Evolutionary conservation across 2,329 filamentous ascomycete species (phyloP), one percentile per base, ranked within the genome.

Genomic region (Metarhizium humberi): DNA sequence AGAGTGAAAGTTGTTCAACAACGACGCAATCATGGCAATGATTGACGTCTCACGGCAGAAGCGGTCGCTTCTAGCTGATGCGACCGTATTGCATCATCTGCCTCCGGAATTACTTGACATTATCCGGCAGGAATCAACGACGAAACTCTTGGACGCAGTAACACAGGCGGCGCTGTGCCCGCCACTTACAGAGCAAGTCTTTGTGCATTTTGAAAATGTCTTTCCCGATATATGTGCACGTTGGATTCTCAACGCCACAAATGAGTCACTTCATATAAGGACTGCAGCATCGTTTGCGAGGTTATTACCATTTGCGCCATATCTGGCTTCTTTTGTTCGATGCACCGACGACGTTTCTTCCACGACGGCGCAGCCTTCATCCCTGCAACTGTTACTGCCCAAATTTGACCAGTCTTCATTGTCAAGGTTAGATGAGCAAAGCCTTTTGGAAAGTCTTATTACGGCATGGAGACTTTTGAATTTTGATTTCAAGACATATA

Each of bases 191-290:
- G 83, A 90, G 66, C 76, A 76, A 55, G 75, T 96, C 66, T 91
- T 94, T 66, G 75, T 81, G 60, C 80, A 87, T 65, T 91, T 92
- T 69, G 84, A 88, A 67, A 75, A 79, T 58, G 73, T 92, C 45
- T 89, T 94, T 64, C 82, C 90, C 62, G 92, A 96, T 70, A 77
- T 95, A 51, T 90, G 87, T 70, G 87, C 90, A 58, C 78, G 87
- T 75, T 95, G 90, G 90, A 75, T 87, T 48, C 75, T 77, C 64
- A 69, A 74, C 67, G 63, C 73, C 32, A 69, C 70, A 32, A 70
- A 67, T 46, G 65, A 69, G 59, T 54, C 68, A 63, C 61, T 70
- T 71, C 62, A 70, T 69, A 63, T 69, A 63, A 55, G 71, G 38
- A 62, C 86, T 53, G 78, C 92, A 59, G 79, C 85, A 55, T 86